phyloP scores from a whole-genome alignment of 306 rosid genomes.

The Dalbergia cochinchinensis region DNA sequence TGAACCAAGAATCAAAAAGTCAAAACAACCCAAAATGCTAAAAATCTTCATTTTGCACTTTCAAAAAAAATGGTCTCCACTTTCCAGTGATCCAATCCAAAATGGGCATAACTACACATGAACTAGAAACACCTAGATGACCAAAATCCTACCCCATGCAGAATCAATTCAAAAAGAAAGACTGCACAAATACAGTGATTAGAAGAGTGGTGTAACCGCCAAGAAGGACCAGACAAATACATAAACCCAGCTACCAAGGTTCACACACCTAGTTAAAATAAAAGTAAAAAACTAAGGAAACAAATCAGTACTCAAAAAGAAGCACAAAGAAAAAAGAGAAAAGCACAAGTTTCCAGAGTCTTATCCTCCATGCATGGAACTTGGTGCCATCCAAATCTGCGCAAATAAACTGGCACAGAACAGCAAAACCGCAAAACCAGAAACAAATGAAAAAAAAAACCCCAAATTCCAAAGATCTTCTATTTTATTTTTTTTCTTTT shows the following conservation, averaged over 20 bases:
- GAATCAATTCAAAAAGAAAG: too few species aligned
- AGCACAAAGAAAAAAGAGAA: not conserved
- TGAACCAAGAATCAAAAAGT: not conserved
- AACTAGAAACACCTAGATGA: constrained; percentile 29
- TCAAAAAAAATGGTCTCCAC: not conserved
- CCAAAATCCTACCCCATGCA: too few species aligned
- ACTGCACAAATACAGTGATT: not conserved
- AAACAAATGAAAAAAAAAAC: not conserved
- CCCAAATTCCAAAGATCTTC: constrained; percentile 4
- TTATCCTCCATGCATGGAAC: constrained; percentile 30
- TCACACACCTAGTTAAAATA: not conserved
- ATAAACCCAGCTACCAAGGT: not conserved
- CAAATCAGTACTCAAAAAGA: not conserved
- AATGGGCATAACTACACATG: constrained; percentile 10
- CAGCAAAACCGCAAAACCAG: not conserved
- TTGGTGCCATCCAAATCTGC: constrained; percentile 32
- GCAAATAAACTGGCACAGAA: constrained; percentile 4
- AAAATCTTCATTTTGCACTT: not conserved
- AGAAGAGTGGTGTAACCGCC: constrained; percentile 9
- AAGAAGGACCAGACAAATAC: not conserved
- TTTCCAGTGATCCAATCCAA: not conserved
- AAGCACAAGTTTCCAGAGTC: constrained; percentile 36
- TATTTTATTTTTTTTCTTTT: not conserved
- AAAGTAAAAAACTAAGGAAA: not conserved
- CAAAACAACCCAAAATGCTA: not conserved